Percentiles rank a stretch among this genome's conserved stretches.
These are phyloP conservation scores for Spizellomyces sp. DNA, from an alignment of 192 early-diverging fungal species.

Conservation along the genomic window DNA sequence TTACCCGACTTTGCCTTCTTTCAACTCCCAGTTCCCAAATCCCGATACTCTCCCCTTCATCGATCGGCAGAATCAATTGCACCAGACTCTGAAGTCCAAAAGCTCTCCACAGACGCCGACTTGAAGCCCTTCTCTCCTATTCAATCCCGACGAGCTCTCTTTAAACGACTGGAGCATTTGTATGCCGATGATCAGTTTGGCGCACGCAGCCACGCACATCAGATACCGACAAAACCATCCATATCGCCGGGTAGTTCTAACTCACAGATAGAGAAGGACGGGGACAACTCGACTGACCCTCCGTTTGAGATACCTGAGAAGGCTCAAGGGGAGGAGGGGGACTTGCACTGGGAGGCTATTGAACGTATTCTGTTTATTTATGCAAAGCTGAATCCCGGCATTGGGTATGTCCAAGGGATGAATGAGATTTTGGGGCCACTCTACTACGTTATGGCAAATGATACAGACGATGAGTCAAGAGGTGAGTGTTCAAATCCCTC, in stretches of 20 bases:
- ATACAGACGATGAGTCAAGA: conserved; percentile 42
- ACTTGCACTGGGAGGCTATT: conserved; percentile 79
- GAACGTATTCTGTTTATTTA: conserved; percentile 79
- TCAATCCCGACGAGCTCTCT: conserved; percentile 40
- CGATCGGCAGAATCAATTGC: neutral
- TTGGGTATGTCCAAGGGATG: conserved; percentile 89
- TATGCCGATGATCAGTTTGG: conserved; percentile 59
- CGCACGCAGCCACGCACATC: conserved; percentile 39
- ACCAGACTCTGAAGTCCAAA: too few species aligned
- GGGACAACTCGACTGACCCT: neutral
- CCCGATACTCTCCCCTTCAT: conserved; percentile 6
- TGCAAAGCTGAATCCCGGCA: conserved; percentile 77
- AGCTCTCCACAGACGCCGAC: neutral
- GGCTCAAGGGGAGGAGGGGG: conserved; percentile 20
- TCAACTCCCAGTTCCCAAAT: conserved; percentile 58
- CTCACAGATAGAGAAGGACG: neutral
- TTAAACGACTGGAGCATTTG: conserved; percentile 66
- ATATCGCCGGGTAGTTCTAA: neutral
- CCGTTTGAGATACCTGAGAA: neutral
- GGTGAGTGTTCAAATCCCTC: conserved; percentile 23
- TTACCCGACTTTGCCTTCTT: conserved; percentile 79
- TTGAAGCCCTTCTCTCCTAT: conserved; percentile 23
- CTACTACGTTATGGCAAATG: conserved; percentile 75
- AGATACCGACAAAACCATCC: conserved; percentile 11
- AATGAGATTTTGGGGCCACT: conserved; percentile 81